A percentile compares a stretch with the other conserved stretches of the same genome.
Evolutionary conservation across 2,329 filamentous ascomycete genomes (phyloP).

Genomic region (Pseudocercospora eumusae): DNA sequence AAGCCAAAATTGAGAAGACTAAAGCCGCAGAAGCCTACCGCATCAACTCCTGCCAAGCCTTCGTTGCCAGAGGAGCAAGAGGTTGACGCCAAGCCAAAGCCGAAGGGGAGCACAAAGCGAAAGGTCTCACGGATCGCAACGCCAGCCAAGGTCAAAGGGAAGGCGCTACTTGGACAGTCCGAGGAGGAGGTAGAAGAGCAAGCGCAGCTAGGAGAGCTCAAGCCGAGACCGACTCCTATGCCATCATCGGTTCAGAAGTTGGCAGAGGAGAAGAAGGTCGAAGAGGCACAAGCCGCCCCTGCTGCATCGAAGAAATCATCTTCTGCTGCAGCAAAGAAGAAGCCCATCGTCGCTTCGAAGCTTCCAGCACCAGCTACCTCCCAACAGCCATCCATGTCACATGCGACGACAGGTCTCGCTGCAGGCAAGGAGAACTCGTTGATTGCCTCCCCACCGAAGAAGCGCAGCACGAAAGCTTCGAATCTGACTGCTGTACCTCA

Average conservation of each 20-base stretch:
- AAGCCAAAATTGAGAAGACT: slow-evolving; percentile 36
- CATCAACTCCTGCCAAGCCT: slow-evolving; percentile 27
- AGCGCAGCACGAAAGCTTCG: slow-evolving; percentile 21
- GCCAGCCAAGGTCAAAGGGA: slow-evolving; percentile 34
- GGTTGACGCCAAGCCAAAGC: slow-evolving; percentile 1
- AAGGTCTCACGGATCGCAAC: slow-evolving; percentile 39
- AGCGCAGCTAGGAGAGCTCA: slow-evolving; percentile 3
- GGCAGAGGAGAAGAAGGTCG: neutral
- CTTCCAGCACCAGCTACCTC: slow-evolving; percentile 30
- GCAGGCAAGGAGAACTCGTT: slow-evolving; percentile 34
- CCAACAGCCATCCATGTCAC: slow-evolving; percentile 3
- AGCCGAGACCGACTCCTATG: slow-evolving; percentile 9
- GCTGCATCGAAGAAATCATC: slow-evolving; percentile 1
- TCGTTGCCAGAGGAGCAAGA: slow-evolving; percentile 11
- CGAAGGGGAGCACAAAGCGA: slow-evolving; percentile 25
- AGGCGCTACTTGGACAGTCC: neutral
- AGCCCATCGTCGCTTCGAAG: slow-evolving; percentile 18
- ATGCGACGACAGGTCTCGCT: slow-evolving; percentile 8
- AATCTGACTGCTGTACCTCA: slow-evolving; percentile 13
- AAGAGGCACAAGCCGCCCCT: slow-evolving; percentile 6
- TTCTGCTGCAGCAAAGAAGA: slow-evolving; percentile 22
- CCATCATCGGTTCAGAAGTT: slow-evolving; percentile 6
- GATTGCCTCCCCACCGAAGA: slow-evolving; percentile 38
- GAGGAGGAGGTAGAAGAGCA: slow-evolving; percentile 1
- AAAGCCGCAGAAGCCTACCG: slow-evolving; percentile 28